Percentiles rank a stretch among this genome's conserved stretches.
Conservation (phyloP, 139 green algal genomes). For the Chlorella vulgaris region DNA sequence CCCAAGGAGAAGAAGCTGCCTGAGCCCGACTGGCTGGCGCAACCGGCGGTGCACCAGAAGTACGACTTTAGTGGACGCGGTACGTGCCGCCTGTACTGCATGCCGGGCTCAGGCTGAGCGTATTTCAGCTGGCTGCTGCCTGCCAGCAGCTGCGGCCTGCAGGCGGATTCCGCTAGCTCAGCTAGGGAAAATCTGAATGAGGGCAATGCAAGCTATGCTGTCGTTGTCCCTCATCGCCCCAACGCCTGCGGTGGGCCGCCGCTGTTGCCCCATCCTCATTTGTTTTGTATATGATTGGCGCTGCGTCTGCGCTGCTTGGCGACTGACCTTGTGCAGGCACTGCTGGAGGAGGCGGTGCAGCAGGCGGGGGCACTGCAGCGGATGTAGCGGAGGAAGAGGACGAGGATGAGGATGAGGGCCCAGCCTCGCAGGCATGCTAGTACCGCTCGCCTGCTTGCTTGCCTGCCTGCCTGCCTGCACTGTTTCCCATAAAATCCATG, state of each 20-base stretch:
- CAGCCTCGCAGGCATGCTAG: not conserved
- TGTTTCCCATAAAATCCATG: not conserved
- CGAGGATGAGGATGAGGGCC: not conserved
- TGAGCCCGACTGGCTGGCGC: slow-evolving; percentile 62
- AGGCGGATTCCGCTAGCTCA: too few species aligned
- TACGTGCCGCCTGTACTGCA: not conserved
- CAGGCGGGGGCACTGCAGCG: not conserved
- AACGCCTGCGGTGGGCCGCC: not conserved
- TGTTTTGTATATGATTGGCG: not conserved
- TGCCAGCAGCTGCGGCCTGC: not conserved
- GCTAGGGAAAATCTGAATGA: too few species aligned
- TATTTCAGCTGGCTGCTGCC: not conserved
- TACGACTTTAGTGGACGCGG: slow-evolving; percentile 24
- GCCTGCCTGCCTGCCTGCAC: not conserved
- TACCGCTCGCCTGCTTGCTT: not conserved
- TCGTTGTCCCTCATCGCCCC: too few species aligned
- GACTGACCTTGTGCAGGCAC: not conserved
- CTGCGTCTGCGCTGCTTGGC: not conserved
- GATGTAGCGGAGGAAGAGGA: slow-evolving; percentile 11
- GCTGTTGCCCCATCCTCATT: not conserved
- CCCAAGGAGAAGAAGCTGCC: slow-evolving; percentile 76
- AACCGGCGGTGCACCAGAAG: slow-evolving; percentile 17
- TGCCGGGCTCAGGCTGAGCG: not conserved
- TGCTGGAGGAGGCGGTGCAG: not conserved
- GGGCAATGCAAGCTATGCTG: too few species aligned